A percentile compares a stretch with the other conserved stretches of the same genome.
Conservation (phyloP, 108 stramenopile species). For the Parietichytrium sp. region DNA sequence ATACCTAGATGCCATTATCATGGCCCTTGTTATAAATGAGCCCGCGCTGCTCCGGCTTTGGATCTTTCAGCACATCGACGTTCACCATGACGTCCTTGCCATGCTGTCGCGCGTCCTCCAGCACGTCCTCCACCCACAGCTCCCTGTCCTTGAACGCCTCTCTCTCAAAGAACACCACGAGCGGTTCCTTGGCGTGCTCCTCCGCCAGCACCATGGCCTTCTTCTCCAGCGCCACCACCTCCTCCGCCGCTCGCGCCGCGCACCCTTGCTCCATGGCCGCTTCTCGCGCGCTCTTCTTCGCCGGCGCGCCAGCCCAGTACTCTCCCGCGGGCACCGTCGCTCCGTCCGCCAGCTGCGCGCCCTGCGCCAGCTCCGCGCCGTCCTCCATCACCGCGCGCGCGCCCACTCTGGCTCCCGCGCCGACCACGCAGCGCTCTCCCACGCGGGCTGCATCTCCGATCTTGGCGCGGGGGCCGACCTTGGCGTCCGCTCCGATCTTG, state of each 20-base stretch:
- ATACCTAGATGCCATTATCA: no score
- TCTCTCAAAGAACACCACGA: not conserved
- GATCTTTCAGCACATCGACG: no score
- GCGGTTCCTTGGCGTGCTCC: not conserved
- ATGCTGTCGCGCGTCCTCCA: not conserved
- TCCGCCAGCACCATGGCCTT: not conserved
- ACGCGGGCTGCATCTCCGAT: not conserved
- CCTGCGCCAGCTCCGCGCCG: not conserved
- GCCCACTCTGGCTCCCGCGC: not conserved
- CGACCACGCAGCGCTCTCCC: constrained; percentile 33
- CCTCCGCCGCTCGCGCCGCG: not conserved
- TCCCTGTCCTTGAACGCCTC: not conserved
- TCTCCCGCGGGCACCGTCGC: not conserved
- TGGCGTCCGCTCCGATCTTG: constrained; percentile 1
- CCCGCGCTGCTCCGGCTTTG: no score
- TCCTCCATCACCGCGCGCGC: not conserved
- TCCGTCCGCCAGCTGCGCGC: not conserved
- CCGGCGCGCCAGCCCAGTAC: constrained; percentile 33
- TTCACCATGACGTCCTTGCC: no score
- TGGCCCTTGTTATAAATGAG: no score
- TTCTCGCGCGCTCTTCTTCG: not conserved
- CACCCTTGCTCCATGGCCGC: not conserved
- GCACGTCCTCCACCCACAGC: not conserved
- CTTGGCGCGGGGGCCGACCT: not conserved
- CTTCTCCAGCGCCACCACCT: not conserved